Base-by-base conservation (phyloP, 305 asterid species). In the Fraxinus floribunda region DNA sequence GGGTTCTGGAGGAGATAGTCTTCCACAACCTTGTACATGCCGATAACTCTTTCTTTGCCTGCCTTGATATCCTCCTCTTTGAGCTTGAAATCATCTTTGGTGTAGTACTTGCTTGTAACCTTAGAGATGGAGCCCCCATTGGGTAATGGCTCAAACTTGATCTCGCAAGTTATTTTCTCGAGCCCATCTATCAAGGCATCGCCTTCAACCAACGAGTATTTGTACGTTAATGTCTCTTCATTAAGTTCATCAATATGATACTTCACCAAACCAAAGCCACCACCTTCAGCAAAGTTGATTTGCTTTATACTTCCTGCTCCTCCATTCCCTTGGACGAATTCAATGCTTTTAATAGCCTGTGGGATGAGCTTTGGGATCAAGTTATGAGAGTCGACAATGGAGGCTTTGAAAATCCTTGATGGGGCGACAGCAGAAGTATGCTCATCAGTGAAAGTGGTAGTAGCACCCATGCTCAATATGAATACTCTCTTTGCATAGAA, bases 281-380 rank as follows among this genome's bases (percentile, higher is more conserved):
- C 73, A 41, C 89, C 88, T 84, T 87, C 79, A 15, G 86, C 84
- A 46, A 82, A 88, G 62, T 57, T 79, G 46, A 86, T 70, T 16
- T 79, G 85, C 66, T 85, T 83, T 36, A 86, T 80, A 76, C 88
- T 88, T 52, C 88, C 88, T 4, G 88, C 38, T 2, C 82, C 89
- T 16, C 89, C 88, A 20, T 55, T 77, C 11, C 89, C 90, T 55
- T 86, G 77, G 30, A 86, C 10, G 66, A 86, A 71, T 26, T 83
- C 86, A 44, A 83, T 81, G 85, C 89, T 84, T 52, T 74, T 72
- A 34, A 83, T 79, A 72, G 78, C 88, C 46, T 86, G 88, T 62
- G 87, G 85, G 22, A 86, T 32, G 78, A 87, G 80, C 57, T 86
- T 86, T 36, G 90, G 88, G 32, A 84, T 86, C 82, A 89, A 79